Percentiles rank a stretch among this genome's conserved stretches.
Conservation (phyloP, 2,329 filamentous ascomycete species). For the Aphanoascus verrucosus region DNA sequence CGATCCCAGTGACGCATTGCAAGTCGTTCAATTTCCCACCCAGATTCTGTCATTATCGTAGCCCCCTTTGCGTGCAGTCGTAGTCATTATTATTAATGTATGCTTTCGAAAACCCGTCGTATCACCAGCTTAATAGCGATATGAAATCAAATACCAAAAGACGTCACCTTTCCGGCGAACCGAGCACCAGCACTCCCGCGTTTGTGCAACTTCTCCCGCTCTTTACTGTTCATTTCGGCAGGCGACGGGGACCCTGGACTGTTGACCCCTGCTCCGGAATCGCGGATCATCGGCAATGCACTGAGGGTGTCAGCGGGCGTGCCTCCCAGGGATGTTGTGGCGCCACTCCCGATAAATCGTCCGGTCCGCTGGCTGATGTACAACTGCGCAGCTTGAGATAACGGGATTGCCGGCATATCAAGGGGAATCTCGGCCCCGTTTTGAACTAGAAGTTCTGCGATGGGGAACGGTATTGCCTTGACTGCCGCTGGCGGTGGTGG, state of each 20-base stretch:
- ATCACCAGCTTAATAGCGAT: not conserved
- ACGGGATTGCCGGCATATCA: conserved; percentile 65
- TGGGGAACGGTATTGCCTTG: conserved; percentile 59
- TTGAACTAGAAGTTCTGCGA: conserved; percentile 84
- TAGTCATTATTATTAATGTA: conserved; percentile 6
- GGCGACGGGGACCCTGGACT: conserved; percentile 15
- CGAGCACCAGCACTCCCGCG: conserved; percentile 66
- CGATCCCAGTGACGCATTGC: not conserved
- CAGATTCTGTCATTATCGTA: not conserved
- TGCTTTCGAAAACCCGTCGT: not conserved
- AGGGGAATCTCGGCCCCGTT: conserved; percentile 83
- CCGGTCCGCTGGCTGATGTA: conserved; percentile 70
- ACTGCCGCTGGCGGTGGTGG: conserved; percentile 31
- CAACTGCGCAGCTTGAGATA: conserved; percentile 66
- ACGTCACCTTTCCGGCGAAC: conserved; percentile 43
- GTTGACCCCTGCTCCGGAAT: conserved; percentile 21
- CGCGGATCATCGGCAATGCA: conserved; percentile 47
- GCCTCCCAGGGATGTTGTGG: conserved; percentile 19
- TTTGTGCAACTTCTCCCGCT: conserved; percentile 66
- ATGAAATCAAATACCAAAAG: conserved; percentile 23
- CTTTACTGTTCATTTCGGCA: conserved; percentile 32
- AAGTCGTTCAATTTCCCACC: conserved; percentile 2
- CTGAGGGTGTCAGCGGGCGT: conserved; percentile 47
- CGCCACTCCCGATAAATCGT: conserved; percentile 29
- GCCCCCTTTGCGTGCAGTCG: not conserved